Base-by-base conservation (phyloP, 768 basidiomycete species). In the Podaxis mareebaensis region DNA sequence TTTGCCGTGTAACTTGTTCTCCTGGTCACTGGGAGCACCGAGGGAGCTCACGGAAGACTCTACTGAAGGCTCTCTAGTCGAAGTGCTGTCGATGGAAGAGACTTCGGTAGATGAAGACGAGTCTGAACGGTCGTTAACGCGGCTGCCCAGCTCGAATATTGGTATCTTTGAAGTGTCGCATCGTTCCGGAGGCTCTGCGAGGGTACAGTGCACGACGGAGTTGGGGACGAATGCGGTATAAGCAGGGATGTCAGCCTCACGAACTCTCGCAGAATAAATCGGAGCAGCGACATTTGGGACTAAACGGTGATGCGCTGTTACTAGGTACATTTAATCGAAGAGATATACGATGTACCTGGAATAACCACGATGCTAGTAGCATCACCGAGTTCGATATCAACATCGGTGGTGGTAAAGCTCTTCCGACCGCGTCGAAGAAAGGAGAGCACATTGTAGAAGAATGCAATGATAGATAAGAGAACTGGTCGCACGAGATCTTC, bases 41-140 rank as follows among this genome's bases (percentile, higher is more conserved):
- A 30, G 15, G 7, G 57, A 58, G 13, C 44, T 58, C 28, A 33
- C 44, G 17, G 58, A 30, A 33, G 58, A 58, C 15, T 49, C 58
- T 17, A 58, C 26, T 17, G 58, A 58, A 11, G 15, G 44, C 30
- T 36, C 30, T 26, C 30, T 26, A 20, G 17, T 48, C 10, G 54
- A 56, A 39, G 26, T 36, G n/a, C 33, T 26, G 17, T 20, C 20
- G 17, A 13, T 48, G 8, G 26, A 33, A n/a, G 46, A 20, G 15
- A 17, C 36, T 13, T 38, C 36, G 8, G 58, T 22, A 39, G 58
- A 60, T 30, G 38, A 8, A 17, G 39, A 26, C 22, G 26, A 42
- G 3, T 57, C 56, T 36, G 36, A 40, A 38, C n/a, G 22, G 28
- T 49, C 49, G 12, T 36, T 22, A 33, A 17, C 20, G 22, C 8